These are phyloP conservation scores for Fusarium torreyae DNA, from an alignment of 2,329 filamentous ascomycete species.

Conservation along the genomic window DNA sequence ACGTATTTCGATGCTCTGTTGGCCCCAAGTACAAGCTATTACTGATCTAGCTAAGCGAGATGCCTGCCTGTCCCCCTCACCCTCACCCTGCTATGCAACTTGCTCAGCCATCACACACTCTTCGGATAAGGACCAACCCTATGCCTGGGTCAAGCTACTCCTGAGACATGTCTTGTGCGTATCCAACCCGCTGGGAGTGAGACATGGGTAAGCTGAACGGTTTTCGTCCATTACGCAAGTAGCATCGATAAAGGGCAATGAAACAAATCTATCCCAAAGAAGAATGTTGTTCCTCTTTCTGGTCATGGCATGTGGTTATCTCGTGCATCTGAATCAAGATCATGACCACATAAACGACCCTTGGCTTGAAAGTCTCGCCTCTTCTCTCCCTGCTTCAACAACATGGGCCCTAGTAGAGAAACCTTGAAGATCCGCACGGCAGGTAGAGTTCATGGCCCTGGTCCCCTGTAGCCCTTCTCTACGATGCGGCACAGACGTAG, in stretches of 20 bases:
- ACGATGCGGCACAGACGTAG: constrained; percentile 29
- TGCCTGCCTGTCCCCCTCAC: constrained; percentile 4
- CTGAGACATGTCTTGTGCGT: constrained; percentile 31
- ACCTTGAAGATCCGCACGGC: constrained; percentile 31
- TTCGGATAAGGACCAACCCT: constrained; percentile 22
- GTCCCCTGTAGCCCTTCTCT: constrained; percentile 23
- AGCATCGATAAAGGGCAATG: constrained; percentile 15
- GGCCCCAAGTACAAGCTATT: constrained; percentile 13
- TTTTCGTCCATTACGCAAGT: constrained; percentile 10
- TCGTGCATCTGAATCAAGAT: constrained; percentile 11
- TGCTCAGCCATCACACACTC: constrained; percentile 27
- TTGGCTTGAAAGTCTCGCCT: constrained; percentile 17
- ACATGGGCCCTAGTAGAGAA: constrained; percentile 25
- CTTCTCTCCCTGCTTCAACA: constrained; percentile 6
- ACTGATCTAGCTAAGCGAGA: constrained; percentile 20
- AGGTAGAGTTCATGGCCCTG: constrained; percentile 22
- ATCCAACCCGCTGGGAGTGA: constrained; percentile 21
- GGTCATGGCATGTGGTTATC: constrained; percentile 6
- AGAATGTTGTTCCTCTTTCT: constrained; percentile 17
- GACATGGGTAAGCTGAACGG: constrained; percentile 7
- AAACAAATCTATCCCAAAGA: constrained; percentile 34
- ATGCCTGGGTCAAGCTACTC: background rate
- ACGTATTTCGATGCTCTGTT: constrained; percentile 4
- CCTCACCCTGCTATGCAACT: constrained; percentile 27
- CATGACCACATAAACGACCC: constrained; percentile 1